Base-by-base conservation (phyloP, 176 grass and related monocot genomes). In the Bonia amplexicaulis region DNA sequence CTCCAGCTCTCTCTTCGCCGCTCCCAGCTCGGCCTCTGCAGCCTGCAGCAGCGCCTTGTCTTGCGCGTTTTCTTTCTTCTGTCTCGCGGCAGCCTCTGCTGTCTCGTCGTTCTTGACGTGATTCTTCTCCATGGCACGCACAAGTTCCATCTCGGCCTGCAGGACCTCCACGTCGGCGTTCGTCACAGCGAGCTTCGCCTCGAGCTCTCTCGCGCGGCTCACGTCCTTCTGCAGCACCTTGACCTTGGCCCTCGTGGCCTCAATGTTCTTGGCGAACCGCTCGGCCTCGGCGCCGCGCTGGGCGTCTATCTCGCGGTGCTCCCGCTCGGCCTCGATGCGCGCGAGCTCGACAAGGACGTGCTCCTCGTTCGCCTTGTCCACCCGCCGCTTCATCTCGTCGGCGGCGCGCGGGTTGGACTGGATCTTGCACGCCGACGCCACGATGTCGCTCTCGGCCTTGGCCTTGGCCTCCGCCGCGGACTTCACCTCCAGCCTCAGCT, bases 291-390 rank as follows among this genome's bases (percentile, higher is more conserved):
- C 84, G n/a, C 42, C 74, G 13, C 90, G 88, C 83, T 82, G 73
- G 2, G 69, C 89, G 4, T 99, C 91, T 31, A 94, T 86, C 63
- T 99, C 93, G 26, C 90, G 85, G 48, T 55, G 78, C 88, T 99
- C 96, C 44, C 88, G 78, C 87, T 96, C 93, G 51, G 97, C 97
- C 85, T 99, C 97, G 31, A 99, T 99, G 62, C 97, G 88, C 16
- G 93, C 93, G 22, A 99, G 91, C 92, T 99, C 97, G 12, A 99
- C 97, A 65, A 99, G 88, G 39, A 92, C 90, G 88, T 99, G 93
- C 78, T 99, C 93, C 84, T 99, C 93, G 69, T 99, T 93, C 4
- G 93, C 96, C 73, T 91, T 88, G 20, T 91, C 88, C 80, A 99
- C 88, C 61, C 73, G 85, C 49, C 78, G 91, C 69, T 85, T 92